A percentile compares a stretch with the other conserved stretches of the same genome.
Evolutionary conservation across 2,329 filamentous ascomycete species (phyloP).

Genomic region (Metarhizium album): DNA sequence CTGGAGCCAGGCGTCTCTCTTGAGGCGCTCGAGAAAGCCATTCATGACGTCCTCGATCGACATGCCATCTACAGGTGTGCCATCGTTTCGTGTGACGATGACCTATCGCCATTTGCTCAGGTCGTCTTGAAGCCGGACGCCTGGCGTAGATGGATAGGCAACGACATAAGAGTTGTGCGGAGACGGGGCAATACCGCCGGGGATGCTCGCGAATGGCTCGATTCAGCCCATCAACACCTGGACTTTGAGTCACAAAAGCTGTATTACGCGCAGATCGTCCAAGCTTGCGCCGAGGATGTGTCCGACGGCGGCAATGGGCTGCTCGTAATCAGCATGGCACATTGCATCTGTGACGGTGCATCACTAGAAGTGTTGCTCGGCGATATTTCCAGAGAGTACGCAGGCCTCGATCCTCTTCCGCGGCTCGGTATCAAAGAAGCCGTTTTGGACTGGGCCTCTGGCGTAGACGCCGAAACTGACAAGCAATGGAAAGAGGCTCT

Average conservation of each 20-base stretch:
- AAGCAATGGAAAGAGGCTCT: slow-evolving; percentile 5
- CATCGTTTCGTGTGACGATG: slow-evolving; percentile 22
- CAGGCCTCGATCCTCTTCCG: slow-evolving; percentile 4
- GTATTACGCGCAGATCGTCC: slow-evolving; percentile 4
- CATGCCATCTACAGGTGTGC: slow-evolving; percentile 22
- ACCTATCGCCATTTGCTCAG: slow-evolving; percentile 24
- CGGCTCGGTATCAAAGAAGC: slow-evolving; percentile 9
- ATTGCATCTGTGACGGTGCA: slow-evolving; percentile 26
- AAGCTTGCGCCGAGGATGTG: neutral
- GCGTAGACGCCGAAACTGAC: slow-evolving; percentile 9
- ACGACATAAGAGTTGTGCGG: neutral
- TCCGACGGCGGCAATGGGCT: neutral
- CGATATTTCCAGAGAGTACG: slow-evolving; percentile 17
- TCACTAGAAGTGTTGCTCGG: slow-evolving; percentile 22
- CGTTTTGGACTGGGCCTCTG: slow-evolving; percentile 9
- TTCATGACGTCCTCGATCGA: slow-evolving; percentile 13
- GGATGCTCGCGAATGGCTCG: slow-evolving; percentile 8
- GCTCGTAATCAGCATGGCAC: slow-evolving; percentile 23
- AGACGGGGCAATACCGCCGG: slow-evolving; percentile 8
- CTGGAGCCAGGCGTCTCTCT: slow-evolving; percentile 15
- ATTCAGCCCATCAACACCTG: slow-evolving; percentile 12
- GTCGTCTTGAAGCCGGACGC: slow-evolving; percentile 15
- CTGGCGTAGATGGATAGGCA: neutral
- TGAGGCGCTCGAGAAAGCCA: slow-evolving; percentile 14
- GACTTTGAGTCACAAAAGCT: slow-evolving; percentile 9